Evolutionary conservation across 768 basidiomycete genomes (phyloP), one percentile per base, ranked within the genome.

Genomic region (Tylopilus sp.): DNA sequence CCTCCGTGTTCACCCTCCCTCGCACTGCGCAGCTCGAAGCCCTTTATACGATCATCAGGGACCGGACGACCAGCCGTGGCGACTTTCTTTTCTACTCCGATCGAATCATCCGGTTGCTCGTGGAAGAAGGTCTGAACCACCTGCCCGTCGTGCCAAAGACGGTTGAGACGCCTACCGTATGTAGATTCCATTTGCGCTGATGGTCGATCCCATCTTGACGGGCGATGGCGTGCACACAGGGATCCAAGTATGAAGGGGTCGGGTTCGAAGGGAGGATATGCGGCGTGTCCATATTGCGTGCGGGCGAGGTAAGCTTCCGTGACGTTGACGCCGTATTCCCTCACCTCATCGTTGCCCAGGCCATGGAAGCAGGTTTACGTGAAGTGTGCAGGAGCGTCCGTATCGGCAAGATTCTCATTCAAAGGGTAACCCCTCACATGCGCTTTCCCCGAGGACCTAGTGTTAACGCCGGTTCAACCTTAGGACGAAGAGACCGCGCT

Each of bases 321-420:
- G 22, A 13, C 9, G 8, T 13, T 13, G 6, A 20, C 33, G 36
- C 26, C 21, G 30, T 13, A 11, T 39, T 40, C 35, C 21, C 13
- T 28, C 38, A 12, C 31, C 22, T 48, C 21, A 23, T 40, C 46
- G 2, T 40, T 15, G 20, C 35, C n/a, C 51, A 93, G 89, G 93
- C 95, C 2, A 99, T 99, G 95, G 95, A 99, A 71, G 91, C 91
- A 12, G 97, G 95, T 35, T 75, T 99, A 55, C 78, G 95, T 39
- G 95, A 98, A 69, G 95, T 98, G 35, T 98, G 95, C 73, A 80
- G 95, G 59, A 90, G 84, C 62, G 89, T 91, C 23, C 80, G 95
- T 56, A 95, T 99, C 52, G 95, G 95, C 43, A 99, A 99, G 75
- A 98, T 99, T 63, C 76, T 99, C 43, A 99, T 99, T 55, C 95